Percentiles rank a stretch among this genome's conserved stretches.
Conservation (phyloP, 2,329 filamentous ascomycete genomes). For the Hymenoscyphus fraxineus region DNA sequence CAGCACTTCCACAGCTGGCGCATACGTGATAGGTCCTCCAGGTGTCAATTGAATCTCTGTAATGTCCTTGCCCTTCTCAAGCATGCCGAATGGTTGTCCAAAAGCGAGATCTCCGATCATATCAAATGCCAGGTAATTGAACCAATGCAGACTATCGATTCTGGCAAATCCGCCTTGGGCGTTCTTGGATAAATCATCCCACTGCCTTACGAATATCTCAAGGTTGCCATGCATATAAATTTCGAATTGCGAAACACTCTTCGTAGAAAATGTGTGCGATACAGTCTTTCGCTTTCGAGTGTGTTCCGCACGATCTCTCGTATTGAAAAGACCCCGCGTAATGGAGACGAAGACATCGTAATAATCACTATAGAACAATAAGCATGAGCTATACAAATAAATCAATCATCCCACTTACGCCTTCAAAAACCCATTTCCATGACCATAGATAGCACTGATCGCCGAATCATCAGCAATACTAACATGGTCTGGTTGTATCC, state of each 20-base stretch:
- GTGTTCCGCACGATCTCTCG: slow-evolving; percentile 75
- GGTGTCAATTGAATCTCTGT: slow-evolving; percentile 67
- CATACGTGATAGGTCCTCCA: slow-evolving; percentile 60
- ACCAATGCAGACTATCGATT: slow-evolving; percentile 76
- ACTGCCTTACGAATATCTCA: slow-evolving; percentile 66
- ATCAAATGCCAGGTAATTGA: slow-evolving; percentile 61
- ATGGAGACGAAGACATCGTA: slow-evolving; percentile 93
- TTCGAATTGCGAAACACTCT: slow-evolving; percentile 79
- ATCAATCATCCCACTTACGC: slow-evolving; percentile 41
- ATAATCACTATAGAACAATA: slow-evolving; percentile 59
- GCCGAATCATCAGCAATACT: slow-evolving; percentile 77
- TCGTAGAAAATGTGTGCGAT: slow-evolving; percentile 80
- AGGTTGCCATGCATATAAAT: slow-evolving; percentile 83
- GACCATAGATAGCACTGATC: slow-evolving; percentile 73
- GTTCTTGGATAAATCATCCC: slow-evolving; percentile 59
- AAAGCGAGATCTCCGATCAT: slow-evolving; percentile 60
- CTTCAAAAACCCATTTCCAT: slow-evolving; percentile 73
- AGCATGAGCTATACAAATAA: not conserved
- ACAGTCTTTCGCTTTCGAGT: slow-evolving; percentile 86
- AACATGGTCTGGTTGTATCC: slow-evolving; percentile 81
- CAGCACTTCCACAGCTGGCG: slow-evolving; percentile 79
- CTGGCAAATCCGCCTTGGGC: slow-evolving; percentile 48
- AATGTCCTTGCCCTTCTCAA: slow-evolving; percentile 69
- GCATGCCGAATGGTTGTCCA: slow-evolving; percentile 79
- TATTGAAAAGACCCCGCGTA: slow-evolving; percentile 83